Conservation (phyloP, 2,329 filamentous ascomycete genomes). For the Stylonectria norvegica region DNA sequence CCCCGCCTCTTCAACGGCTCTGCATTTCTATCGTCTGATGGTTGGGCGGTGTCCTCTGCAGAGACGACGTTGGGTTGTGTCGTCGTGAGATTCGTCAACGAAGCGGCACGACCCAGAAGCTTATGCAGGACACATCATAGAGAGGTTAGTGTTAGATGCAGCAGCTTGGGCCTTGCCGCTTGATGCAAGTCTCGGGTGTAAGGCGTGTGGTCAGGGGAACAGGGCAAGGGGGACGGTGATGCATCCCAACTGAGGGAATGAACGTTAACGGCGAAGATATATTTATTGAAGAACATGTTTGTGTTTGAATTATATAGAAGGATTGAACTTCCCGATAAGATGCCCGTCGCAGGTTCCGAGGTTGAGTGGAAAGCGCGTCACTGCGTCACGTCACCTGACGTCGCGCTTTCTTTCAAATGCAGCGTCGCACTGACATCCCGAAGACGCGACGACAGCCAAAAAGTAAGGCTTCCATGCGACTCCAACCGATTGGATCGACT, state of each 20-base stretch:
- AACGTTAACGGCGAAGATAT: no score
- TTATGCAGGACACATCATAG: slow-evolving; percentile 2
- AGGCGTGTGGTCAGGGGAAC: no score
- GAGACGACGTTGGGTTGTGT: slow-evolving; percentile 1
- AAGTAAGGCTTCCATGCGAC: slow-evolving; percentile 1
- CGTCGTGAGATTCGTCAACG: slow-evolving; percentile 5
- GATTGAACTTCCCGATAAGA: no score
- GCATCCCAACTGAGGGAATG: no score
- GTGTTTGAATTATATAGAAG: no score
- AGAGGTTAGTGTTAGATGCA: not conserved
- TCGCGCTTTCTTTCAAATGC: slow-evolving; percentile 13
- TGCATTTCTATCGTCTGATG: no score
- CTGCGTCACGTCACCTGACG: slow-evolving; percentile 27
- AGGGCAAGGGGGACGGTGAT: no score
- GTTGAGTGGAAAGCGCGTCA: slow-evolving; percentile 4
- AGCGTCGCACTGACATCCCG: slow-evolving; percentile 12
- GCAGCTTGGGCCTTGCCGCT: not conserved
- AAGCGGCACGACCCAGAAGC: not conserved
- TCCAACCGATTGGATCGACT: not conserved
- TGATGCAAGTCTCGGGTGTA: no score
- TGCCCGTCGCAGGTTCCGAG: no score
- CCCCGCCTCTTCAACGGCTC: no score
- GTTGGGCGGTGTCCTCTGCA: no score
- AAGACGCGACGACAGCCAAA: not conserved
- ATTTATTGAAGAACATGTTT: no score